Conservation (phyloP, 176 grass and related monocot genomes). For the Carex parvula region DNA sequence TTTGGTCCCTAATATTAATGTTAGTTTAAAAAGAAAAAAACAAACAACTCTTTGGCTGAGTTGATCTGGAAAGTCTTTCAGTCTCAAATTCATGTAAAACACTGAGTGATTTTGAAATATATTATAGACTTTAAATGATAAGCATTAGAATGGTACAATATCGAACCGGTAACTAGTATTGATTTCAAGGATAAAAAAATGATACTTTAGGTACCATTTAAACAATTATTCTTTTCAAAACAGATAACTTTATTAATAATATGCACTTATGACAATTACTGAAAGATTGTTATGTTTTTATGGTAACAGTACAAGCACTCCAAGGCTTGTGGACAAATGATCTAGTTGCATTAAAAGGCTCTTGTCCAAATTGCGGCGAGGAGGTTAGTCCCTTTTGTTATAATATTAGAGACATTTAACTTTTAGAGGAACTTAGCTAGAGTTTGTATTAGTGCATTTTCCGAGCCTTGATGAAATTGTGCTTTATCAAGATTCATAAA, state of each 20-base stretch:
- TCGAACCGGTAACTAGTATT: not conserved
- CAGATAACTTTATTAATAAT: not conserved
- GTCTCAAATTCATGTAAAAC: not conserved
- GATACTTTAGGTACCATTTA: not conserved
- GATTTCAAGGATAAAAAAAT: not conserved
- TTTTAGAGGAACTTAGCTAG: not conserved
- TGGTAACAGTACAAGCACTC: slow-evolving; percentile 61
- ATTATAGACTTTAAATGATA: not conserved
- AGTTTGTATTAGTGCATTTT: not conserved
- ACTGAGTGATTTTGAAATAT: not conserved
- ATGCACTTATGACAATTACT: not conserved
- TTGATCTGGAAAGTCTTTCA: not conserved
- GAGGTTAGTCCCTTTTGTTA: slow-evolving; percentile 49
- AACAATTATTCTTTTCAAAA: not conserved
- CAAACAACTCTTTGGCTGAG: not conserved
- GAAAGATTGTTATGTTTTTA: slow-evolving; percentile 4
- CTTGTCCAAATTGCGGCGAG: slow-evolving; percentile 88
- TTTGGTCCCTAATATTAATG: not conserved
- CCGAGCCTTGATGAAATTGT: not conserved
- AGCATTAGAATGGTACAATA: not conserved
- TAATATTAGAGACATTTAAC: slow-evolving; percentile 7
- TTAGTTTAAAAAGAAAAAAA: not conserved
- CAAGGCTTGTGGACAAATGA: slow-evolving; percentile 62
- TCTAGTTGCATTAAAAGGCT: slow-evolving; percentile 87
- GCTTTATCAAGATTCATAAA: slow-evolving; percentile 3